These are phyloP conservation scores for Paecilomyces formosus DNA, from an alignment of 2,329 filamentous ascomycete genomes.

Conservation along the genomic window DNA sequence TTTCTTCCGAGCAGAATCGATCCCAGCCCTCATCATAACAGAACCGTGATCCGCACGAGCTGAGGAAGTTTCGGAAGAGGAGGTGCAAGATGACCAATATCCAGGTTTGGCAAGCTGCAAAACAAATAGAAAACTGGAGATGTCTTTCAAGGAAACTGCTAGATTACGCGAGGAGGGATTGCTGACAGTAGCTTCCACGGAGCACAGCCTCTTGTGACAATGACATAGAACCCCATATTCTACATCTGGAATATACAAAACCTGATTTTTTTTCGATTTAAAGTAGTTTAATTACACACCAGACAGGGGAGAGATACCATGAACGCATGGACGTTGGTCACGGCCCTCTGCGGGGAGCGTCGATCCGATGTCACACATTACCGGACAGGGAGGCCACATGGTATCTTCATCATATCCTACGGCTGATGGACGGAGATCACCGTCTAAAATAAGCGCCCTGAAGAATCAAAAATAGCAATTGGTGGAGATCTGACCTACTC, in stretches of 20 bases:
- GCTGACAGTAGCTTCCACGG: background rate
- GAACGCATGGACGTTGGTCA: background rate
- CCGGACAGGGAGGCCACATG: background rate
- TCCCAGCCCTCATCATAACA: background rate
- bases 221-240: background rate
- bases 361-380: background rate
- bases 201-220: background rate
- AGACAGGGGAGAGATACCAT: background rate
- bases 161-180: background rate
- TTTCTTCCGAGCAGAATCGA: background rate
- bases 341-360: background rate
- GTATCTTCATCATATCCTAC: background rate
- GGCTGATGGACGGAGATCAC: background rate
- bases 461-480: background rate
- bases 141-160: background rate
- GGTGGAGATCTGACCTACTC: background rate
- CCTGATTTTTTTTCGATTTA: background rate
- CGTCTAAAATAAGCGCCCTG: background rate
- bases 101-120: background rate
- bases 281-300: background rate
- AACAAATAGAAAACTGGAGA: background rate
- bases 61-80: background rate
- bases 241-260: background rate
- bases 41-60: background rate
- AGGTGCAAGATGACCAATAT: background rate